These are phyloP conservation scores for Lasiodiplodia citricola DNA, from an alignment of 2,329 filamentous ascomycete species.

Conservation along the genomic window DNA sequence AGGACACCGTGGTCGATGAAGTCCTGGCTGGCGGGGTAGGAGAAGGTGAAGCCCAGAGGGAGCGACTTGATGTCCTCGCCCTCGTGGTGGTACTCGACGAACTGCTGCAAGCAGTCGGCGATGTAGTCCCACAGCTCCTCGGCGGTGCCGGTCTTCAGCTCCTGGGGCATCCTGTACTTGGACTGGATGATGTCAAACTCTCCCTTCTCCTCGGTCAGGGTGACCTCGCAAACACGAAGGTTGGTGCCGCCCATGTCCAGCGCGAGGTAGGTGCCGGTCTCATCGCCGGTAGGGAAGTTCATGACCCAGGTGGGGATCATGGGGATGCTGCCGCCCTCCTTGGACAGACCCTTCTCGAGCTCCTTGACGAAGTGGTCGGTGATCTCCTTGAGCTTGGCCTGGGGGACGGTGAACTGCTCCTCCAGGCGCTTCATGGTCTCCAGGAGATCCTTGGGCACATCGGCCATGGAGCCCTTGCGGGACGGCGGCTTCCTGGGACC, in stretches of 20 bases:
- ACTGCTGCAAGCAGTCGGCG: slow-evolving; percentile 90
- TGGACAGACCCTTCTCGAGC: slow-evolving; percentile 84
- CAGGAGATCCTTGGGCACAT: slow-evolving; percentile 85
- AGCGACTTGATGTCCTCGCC: slow-evolving; percentile 67
- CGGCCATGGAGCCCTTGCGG: slow-evolving; percentile 87
- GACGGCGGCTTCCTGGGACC: slow-evolving; percentile 69
- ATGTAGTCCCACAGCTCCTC: slow-evolving; percentile 96
- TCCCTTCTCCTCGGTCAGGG: slow-evolving; percentile 82
- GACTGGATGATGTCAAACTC: slow-evolving; percentile 97
- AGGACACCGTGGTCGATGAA: slow-evolving; percentile 92
- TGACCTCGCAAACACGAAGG: slow-evolving; percentile 92
- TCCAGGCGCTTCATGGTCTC: slow-evolving; percentile 83
- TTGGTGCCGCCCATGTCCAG: slow-evolving; percentile 98
- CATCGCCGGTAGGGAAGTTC: slow-evolving; percentile 83
- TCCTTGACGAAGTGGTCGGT: slow-evolving; percentile 88
- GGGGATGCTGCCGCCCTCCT: slow-evolving; percentile 91
- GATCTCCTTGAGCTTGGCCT: slow-evolving; percentile 83
- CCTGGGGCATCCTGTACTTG: slow-evolving; percentile 94
- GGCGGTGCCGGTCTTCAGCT: slow-evolving; percentile 83
- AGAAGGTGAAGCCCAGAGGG: slow-evolving; percentile 94
- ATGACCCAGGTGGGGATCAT: slow-evolving; percentile 99
- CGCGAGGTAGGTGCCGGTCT: slow-evolving; percentile 86
- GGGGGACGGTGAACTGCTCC: slow-evolving; percentile 79
- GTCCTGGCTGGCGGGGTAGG: slow-evolving; percentile 90
- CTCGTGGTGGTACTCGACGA: slow-evolving; percentile 85